A percentile compares a stretch with the other conserved stretches of the same genome.
These are phyloP conservation scores for Yarrowia sp. DNA, from an alignment of 805 yeast genomes.

Conservation along the genomic window DNA sequence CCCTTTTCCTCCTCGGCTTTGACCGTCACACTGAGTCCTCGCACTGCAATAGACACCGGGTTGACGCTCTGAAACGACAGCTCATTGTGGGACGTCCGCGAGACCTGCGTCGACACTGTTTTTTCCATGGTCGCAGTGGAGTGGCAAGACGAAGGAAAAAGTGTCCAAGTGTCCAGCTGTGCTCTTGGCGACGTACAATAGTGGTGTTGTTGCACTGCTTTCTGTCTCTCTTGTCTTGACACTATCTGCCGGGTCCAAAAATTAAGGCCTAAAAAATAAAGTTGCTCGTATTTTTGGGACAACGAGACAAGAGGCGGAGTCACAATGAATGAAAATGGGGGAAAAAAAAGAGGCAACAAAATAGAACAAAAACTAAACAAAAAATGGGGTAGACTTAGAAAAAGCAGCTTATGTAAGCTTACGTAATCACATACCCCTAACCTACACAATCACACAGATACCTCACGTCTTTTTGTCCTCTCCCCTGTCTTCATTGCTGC, in stretches of 20 bases:
- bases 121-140: neutral
- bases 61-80: conserved; percentile 39
- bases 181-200: neutral
- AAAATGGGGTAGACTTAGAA: no score
- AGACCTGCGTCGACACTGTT: conserved; percentile 7
- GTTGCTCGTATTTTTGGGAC: conserved; percentile 22
- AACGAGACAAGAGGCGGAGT: no score
- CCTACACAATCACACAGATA: no score
- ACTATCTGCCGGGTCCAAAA: no score
- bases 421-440: no score
- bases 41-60: conserved; percentile 17
- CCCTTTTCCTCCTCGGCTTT: conserved; percentile 17
- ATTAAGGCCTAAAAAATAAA: neutral
- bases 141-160: neutral
- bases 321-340: no score
- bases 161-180: neutral
- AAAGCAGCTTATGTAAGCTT: no score
- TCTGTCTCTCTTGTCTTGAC: neutral
- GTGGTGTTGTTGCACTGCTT: neutral
- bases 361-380: no score
- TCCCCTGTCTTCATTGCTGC: neutral
- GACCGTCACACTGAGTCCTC: conserved; percentile 15
- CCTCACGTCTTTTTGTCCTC: neutral
- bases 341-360: no score
- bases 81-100: conserved; percentile 15